Conservation (phyloP, 2,329 filamentous ascomycete species). For the Beauveria sp. region DNA sequence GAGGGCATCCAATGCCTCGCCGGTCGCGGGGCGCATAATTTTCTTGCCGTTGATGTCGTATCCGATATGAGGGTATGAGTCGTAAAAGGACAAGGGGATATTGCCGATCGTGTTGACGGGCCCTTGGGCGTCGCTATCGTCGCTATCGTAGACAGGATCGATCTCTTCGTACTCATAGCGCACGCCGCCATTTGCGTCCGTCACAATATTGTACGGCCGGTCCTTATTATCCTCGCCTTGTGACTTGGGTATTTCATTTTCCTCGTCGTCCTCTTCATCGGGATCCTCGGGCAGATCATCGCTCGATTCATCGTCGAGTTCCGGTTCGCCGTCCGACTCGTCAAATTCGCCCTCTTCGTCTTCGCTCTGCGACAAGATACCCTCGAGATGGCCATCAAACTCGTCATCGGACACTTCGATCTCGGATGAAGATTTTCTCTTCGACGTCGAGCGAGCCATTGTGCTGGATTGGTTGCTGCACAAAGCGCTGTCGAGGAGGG, state of each 20-base stretch:
- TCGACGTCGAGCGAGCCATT: constrained; percentile 30
- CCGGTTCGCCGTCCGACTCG: constrained; percentile 17
- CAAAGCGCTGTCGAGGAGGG: not conserved
- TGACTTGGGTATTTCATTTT: constrained; percentile 22
- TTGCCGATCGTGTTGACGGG: constrained; percentile 88
- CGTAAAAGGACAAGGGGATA: constrained; percentile 91
- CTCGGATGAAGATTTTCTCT: constrained; percentile 56
- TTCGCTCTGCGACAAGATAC: constrained; percentile 46
- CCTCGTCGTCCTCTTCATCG: constrained; percentile 28
- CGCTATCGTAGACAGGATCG: constrained; percentile 89
- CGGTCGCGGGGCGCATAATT: constrained; percentile 91
- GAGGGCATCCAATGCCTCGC: constrained; percentile 85
- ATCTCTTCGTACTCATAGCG: constrained; percentile 93
- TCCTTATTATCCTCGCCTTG: constrained; percentile 29
- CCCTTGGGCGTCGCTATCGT: constrained; percentile 78
- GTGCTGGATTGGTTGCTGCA: not conserved
- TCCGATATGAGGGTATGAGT: constrained; percentile 94
- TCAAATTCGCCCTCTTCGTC: constrained; percentile 44
- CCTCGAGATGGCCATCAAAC: constrained; percentile 47
- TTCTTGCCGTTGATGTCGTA: constrained; percentile 99
- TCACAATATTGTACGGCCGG: constrained; percentile 50
- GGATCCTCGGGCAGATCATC: constrained; percentile 24
- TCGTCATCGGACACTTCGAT: constrained; percentile 57
- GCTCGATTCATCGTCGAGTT: constrained; percentile 30
- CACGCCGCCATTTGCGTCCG: constrained; percentile 82